Conservation (phyloP, 306 rosid genomes). For the Senna siamea region DNA sequence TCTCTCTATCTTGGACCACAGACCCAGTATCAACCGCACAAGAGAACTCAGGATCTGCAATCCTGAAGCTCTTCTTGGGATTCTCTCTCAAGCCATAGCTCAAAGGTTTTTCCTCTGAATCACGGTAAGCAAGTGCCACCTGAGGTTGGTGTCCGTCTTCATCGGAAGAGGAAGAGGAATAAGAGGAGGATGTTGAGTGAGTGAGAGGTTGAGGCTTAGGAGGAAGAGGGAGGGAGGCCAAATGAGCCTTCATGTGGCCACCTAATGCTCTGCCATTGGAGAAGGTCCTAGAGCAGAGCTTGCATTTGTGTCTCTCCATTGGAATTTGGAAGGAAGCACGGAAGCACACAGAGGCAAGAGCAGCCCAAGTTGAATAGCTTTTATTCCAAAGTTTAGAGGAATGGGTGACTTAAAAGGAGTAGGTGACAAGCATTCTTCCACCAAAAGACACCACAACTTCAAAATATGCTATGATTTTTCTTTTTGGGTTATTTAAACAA, state of each 20-base stretch:
- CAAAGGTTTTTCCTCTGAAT: conserved; percentile 45
- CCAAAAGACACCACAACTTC: conserved; percentile 64
- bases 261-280: conserved; percentile 80
- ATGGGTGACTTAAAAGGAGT: conserved; percentile 69
- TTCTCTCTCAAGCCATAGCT: conserved; percentile 66
- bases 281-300: conserved; percentile 68
- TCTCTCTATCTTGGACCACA: conserved; percentile 70
- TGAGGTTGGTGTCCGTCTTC: conserved; percentile 42
- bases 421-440: conserved; percentile 86
- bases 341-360: conserved; percentile 19
- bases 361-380: conserved; percentile 30
- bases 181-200: conserved; percentile 34
- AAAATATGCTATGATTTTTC: conserved; percentile 37
- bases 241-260: conserved; percentile 89
- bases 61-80: conserved; percentile 56
- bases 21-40: conserved; percentile 49
- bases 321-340: too few species aligned
- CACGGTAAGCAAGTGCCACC: too few species aligned
- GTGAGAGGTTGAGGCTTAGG: conserved; percentile 41
- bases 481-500: not conserved
- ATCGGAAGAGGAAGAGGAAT: conserved; percentile 45
- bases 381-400: conserved; percentile 35
- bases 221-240: conserved; percentile 67
- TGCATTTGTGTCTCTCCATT: conserved; percentile 90
- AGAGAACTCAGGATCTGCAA: conserved; percentile 68